Base-by-base conservation (phyloP, 331 rosid genomes). In the Acacia pycnantha region DNA sequence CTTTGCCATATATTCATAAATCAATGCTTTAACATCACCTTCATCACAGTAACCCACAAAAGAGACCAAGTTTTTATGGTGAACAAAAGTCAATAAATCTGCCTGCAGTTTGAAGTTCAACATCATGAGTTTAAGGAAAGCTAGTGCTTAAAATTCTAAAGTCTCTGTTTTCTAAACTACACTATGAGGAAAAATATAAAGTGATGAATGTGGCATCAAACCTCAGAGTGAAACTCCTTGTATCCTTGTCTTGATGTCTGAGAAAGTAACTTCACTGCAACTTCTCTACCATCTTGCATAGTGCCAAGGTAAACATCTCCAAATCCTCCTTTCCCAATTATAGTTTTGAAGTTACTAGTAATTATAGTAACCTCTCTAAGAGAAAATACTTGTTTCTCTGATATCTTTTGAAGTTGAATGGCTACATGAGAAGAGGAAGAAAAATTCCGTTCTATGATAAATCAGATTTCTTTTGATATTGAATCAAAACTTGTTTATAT, bases 321-420 rank as follows among this genome's bases (percentile, higher is more conserved):
- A 41, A 41, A 41, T 41, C 11, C 46, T 41, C 46, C 46, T 41
- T 41, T 41, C 11, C 46, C 83, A 54, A 85, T 65, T 12, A 18
- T 19, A 8, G 80, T 75, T 59, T 85, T 76, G 74, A 85, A 88
- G 72, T 85, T 85, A 24, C 64, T 73, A 59, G 90, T 85, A 14
- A 85, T 85, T 26, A 33, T 43, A 11, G 7, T 8, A 24, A 87
- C 27, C 15, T 87, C 77, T 1, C 13, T 51, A 5, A 78, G 53
- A 7, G 21, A 47, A 40, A 69, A 84, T 35, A 13, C 13, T 62
- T 12, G 44, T 40, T 72, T 44, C 2, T 44, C 47, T 44, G 73
- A 47, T 80, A 46, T 59, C 51, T 59, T 21, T 6, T 11, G 13
- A 44, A 11, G 48, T 44, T 44, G 4, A 44, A 44, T 1, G 4